Base-by-base conservation (phyloP, 129 eudicot genomes). In the Heracleum sosnowskyi region DNA sequence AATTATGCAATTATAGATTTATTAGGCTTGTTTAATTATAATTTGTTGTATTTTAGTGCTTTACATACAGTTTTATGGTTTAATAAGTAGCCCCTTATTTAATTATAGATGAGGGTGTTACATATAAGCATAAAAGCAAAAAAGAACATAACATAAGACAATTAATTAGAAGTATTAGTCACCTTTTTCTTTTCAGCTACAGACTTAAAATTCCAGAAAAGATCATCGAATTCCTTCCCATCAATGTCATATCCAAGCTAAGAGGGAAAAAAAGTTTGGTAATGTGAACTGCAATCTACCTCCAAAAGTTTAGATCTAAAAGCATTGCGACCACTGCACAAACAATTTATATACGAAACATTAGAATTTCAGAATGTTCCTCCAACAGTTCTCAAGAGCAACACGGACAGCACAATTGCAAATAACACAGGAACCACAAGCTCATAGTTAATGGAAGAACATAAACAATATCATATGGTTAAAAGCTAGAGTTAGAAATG, bases 281-380 rank as follows among this genome's bases (percentile, higher is more conserved):
- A 57, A 69, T 72, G 28, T 69, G 31, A 46, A 70, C 49, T 45
- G 76, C 22, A 76, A 7, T 82, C 18, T 79, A 92, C 98, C 98
- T 94, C 96, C 74, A 83, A 35, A 84, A 95, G 92, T 86, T 91
- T 90, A 66, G 90, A 77, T 83, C 88, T 87, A 81, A 95, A 81
- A 82, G 98, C 98, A 90, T 95, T 97, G 26, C 98, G 97, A 37
- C 98, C 98, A 76, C 98, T 95, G 91, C 29, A 76, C 44, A 79
- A 69, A 66, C n/a, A 0, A 57, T 24, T 55, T 9, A 57, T n/a
- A n/a, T 10, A 68, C 26, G 7, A 53, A 4, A 55, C 12, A 11
- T 5, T 24, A 34, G 33, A 18, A 40, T 18, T 57, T n/a, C 28
- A 76, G n/a, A 51, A 66, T 63, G 40, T 46, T 37, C 17, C 8